A percentile compares a stretch with the other conserved stretches of the same genome.
These are phyloP conservation scores for Acer saccharum DNA, from an alignment of 345 rosid species.

Conservation along the genomic window DNA sequence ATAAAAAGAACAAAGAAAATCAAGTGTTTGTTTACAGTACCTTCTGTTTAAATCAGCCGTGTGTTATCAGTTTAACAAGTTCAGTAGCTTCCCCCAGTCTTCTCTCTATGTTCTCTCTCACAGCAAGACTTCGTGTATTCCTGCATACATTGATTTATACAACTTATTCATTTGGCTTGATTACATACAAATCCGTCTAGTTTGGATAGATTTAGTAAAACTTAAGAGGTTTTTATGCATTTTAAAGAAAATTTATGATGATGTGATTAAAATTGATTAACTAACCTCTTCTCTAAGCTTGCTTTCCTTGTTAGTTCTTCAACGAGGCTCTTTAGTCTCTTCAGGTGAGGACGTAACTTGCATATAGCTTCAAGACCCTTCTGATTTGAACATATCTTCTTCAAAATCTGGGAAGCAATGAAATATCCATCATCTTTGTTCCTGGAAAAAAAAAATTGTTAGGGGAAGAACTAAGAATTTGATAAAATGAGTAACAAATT, in stretches of 20 bases:
- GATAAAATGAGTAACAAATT: not conserved
- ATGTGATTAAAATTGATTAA: not conserved
- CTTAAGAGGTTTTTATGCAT: too few relatives aligned
- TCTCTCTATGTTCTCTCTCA: constrained; percentile 58
- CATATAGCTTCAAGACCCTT: constrained; percentile 56
- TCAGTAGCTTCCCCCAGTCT: constrained; percentile 60
- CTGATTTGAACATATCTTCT: constrained; percentile 54
- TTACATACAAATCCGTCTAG: not conserved
- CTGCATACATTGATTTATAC: constrained; percentile 32
- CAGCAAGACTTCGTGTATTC: constrained; percentile 39
- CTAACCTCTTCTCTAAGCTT: constrained; percentile 52
- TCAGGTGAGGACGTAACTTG: constrained; percentile 59
- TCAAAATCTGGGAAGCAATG: constrained; percentile 68
- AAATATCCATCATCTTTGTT: constrained; percentile 90
- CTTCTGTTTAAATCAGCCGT: not conserved
- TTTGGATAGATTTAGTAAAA: not conserved
- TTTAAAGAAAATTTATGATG: not conserved
- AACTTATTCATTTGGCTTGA: not conserved
- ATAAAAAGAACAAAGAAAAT: not conserved
- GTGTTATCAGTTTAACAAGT: constrained; percentile 50
- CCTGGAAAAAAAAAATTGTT: constrained; percentile 42
- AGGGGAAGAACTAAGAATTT: not conserved
- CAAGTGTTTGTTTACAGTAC: not conserved
- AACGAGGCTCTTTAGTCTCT: constrained; percentile 62
- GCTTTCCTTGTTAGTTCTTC: constrained; percentile 73